These are phyloP conservation scores for Aureobasidium pullulans DNA, from an alignment of 2,329 filamentous ascomycete species.

Conservation along the genomic window DNA sequence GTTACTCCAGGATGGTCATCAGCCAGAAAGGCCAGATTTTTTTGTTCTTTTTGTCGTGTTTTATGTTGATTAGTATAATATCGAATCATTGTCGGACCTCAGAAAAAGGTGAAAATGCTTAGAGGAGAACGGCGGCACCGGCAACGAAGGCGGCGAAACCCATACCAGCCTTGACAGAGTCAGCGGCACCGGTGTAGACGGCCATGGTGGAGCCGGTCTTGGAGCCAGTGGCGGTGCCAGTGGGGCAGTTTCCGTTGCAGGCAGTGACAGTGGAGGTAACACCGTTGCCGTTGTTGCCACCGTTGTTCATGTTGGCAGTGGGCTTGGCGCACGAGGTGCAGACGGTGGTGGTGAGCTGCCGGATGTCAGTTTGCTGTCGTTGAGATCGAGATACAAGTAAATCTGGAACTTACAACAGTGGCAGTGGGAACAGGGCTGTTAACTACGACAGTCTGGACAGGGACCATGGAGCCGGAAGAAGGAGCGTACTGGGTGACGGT, in stretches of 20 bases:
- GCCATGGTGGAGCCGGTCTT: not conserved
- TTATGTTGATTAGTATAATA: slow-evolving; percentile 3
- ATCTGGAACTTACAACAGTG: not conserved
- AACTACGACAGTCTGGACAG: slow-evolving; percentile 12
- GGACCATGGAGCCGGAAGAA: slow-evolving; percentile 19
- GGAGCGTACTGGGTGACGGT: slow-evolving; percentile 9
- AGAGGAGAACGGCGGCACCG: slow-evolving; percentile 11
- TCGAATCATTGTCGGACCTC: not conserved
- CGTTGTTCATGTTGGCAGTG: slow-evolving; percentile 9
- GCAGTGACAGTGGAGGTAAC: not conserved
- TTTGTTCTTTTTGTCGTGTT: slow-evolving; percentile 3
- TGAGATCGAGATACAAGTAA: not conserved
- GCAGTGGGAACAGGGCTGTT: slow-evolving; percentile 1
- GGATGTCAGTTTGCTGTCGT: not conserved
- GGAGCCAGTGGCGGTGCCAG: not conserved
- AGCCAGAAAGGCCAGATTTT: not conserved
- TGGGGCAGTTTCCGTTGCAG: slow-evolving; percentile 10
- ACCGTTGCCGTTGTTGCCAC: not conserved
- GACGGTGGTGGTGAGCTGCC: slow-evolving; percentile 7
- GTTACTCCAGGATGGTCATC: slow-evolving; percentile 3
- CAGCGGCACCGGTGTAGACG: slow-evolving; percentile 15
- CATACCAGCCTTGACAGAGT: slow-evolving; percentile 5
- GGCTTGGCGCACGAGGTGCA: not conserved
- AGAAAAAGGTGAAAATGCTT: slow-evolving; percentile 1
- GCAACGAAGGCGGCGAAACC: slow-evolving; percentile 12